Evolutionary conservation across 73 alveolate species (phyloP).

Genomic region (Halteria grandinella): DNA sequence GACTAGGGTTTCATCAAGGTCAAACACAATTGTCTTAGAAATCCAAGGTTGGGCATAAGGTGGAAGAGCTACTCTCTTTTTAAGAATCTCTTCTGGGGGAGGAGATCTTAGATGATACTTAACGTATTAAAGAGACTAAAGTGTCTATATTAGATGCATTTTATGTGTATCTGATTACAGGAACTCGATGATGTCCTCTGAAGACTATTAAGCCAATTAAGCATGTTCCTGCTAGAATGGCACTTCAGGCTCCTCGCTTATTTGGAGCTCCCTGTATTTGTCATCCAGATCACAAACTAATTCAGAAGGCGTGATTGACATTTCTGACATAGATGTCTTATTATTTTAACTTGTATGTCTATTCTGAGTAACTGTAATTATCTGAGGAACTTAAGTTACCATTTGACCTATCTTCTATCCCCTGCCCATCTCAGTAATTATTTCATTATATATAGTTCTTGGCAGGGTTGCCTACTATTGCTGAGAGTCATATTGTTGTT

Average conservation of each 20-base stretch:
- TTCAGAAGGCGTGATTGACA: not conserved
- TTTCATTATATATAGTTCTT: slow-evolving; percentile 13
- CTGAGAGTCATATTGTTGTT: not conserved
- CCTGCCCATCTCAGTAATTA: slow-evolving; percentile 3
- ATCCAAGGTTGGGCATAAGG: slow-evolving; percentile 9
- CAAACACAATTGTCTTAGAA: slow-evolving; percentile 57
- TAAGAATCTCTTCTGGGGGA: not conserved
- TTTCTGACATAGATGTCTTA: not conserved
- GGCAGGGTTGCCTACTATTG: slow-evolving; percentile 10
- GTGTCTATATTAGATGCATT: slow-evolving; percentile 21
- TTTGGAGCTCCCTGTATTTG: not conserved
- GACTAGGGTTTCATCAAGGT: slow-evolving; percentile 60
- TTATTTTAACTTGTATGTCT: not conserved
- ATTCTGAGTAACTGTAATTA: not conserved
- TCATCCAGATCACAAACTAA: not conserved
- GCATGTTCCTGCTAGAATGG: not conserved
- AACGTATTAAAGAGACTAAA: slow-evolving; percentile 22
- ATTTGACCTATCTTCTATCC: too few relatives aligned
- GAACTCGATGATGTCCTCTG: slow-evolving; percentile 31
- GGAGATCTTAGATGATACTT: not conserved
- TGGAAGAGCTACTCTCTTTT: slow-evolving; percentile 24
- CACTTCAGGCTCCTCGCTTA: not conserved
- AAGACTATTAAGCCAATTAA: not conserved
- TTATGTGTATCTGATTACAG: slow-evolving; percentile 35
- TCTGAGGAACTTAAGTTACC: not conserved